These are phyloP conservation scores for Rhizopogon sp. DNA, from an alignment of 768 basidiomycete species.

Conservation along the genomic window DNA sequence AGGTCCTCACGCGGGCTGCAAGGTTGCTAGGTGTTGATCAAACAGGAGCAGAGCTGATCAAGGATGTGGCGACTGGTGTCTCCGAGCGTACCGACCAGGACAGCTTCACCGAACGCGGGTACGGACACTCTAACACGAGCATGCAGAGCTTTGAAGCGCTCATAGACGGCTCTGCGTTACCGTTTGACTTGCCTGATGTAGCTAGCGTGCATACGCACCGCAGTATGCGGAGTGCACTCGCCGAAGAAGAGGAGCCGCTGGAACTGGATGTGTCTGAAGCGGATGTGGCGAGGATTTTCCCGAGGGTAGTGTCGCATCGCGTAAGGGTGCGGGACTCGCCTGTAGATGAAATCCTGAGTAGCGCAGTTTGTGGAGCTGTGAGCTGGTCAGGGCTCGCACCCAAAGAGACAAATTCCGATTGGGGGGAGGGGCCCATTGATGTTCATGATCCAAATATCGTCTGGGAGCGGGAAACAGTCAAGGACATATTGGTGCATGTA, in stretches of 20 bases:
- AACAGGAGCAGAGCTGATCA: conserved; percentile 55
- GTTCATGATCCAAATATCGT: not conserved
- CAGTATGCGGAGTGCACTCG: conserved; percentile 2
- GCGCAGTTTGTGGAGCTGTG: conserved; percentile 55
- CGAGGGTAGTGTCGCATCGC: conserved; percentile 71
- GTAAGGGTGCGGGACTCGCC: conserved; percentile 66
- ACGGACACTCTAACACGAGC: conserved; percentile 12
- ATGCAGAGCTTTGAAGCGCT: conserved; percentile 12
- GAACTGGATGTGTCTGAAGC: conserved; percentile 65
- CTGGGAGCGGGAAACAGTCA: conserved; percentile 50
- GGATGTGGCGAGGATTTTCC: conserved; percentile 70
- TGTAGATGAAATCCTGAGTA: conserved; percentile 63
- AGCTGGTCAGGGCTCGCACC: conserved; percentile 8
- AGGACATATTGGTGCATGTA: conserved; percentile 60
- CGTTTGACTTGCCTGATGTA: conserved; percentile 10
- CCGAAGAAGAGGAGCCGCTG: conserved; percentile 17
- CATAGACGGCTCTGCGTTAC: conserved; percentile 8
- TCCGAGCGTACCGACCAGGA: conserved; percentile 13
- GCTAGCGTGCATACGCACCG: conserved; percentile 4
- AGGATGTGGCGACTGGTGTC: conserved; percentile 17
- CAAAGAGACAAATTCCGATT: conserved; percentile 8
- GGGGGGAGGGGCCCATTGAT: not conserved
- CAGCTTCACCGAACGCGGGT: conserved; percentile 10
- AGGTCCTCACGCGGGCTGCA: conserved; percentile 61
- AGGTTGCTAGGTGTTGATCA: conserved; percentile 60